Evolutionary conservation across 2,329 filamentous ascomycete genomes (phyloP).

Genomic region (Aureobasidium sp.): DNA sequence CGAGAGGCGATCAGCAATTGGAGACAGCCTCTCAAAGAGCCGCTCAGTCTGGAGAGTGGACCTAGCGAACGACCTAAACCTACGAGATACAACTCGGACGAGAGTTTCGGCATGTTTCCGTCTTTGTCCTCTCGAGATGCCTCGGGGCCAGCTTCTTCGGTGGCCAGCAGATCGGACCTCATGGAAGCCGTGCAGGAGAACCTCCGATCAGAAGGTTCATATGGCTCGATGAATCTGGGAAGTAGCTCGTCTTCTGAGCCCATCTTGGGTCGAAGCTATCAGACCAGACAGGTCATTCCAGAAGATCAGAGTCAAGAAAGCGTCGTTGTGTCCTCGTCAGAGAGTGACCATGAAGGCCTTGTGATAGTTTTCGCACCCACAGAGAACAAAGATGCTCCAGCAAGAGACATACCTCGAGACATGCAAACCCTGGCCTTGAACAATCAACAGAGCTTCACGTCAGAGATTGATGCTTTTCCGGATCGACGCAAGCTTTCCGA

Average conservation of each 20-base stretch:
- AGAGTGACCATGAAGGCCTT: background rate
- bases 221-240: constrained; percentile 9
- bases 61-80: background rate
- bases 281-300: background rate
- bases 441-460: constrained; percentile 28
- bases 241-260: constrained; percentile 13
- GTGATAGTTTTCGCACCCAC: background rate
- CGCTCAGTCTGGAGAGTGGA: constrained; percentile 19
- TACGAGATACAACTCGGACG: constrained; percentile 44
- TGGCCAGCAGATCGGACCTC: constrained; percentile 26
- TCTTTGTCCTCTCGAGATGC: constrained; percentile 49
- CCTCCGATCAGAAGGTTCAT: background rate
- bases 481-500: background rate
- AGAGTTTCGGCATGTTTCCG: constrained; percentile 56
- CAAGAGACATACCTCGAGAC: constrained; percentile 25
- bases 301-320: background rate
- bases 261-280: background rate
- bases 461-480: constrained; percentile 15
- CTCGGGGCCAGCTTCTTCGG: constrained; percentile 43
- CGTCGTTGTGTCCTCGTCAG: background rate
- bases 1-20: constrained; percentile 16
- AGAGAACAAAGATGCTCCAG: background rate
- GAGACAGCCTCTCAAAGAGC: constrained; percentile 21
- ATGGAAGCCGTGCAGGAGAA: constrained; percentile 15
- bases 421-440: constrained; percentile 31